Evolutionary conservation across 495 filamentous ascomycete genomes (phyloP), one percentile per base, ranked within the genome.

Genomic region (Penicillium diatomitis): DNA sequence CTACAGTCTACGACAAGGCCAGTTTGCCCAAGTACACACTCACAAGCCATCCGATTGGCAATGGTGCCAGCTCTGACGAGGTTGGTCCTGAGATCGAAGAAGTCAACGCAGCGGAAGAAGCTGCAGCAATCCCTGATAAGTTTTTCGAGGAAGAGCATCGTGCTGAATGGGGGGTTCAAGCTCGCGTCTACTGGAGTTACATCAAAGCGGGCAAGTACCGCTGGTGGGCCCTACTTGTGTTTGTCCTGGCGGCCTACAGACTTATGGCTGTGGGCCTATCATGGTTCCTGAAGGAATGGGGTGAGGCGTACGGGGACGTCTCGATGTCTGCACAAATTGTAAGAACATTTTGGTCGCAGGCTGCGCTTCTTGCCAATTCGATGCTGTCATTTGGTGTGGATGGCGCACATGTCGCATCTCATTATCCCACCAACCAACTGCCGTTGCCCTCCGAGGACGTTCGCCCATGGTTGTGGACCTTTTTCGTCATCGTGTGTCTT

Each of bases 261-360:
- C 53, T 82, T 4, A 56, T 75, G 30, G 71, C 75, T 47, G 65
- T 89, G 43, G 77, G 65, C 29, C 77, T 86, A 54, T 79, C 76
- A 9, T 94, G 86, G 85, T 91, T 89, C 46, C 76, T 94, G 39
- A 91, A 94, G 55, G 75, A 78, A 54, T 94, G 88, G 88, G 86
- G 85, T 41, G 87, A 90, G 63, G 79, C 81, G 5, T 91, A 90
- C 59, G 68, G 72, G 42, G 51, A 67, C 44, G 53, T 49, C 32
- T 31, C 54, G 30, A 38, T 61, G 4, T 8, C 60, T 5, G 20
- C 20, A 20, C 20, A 20, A 20, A 20, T 20, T 20, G 20, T 20
- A 20, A 20, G 20, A 20, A 20, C 20, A 20, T 2, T 2, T 20
- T 20, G 20, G 20, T 20, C 20, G 20, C 20, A 20, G 20, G 20